phyloP scores from a whole-genome alignment of 2,329 filamentous ascomycete genomes.

The Trichoderma lentiforme region DNA sequence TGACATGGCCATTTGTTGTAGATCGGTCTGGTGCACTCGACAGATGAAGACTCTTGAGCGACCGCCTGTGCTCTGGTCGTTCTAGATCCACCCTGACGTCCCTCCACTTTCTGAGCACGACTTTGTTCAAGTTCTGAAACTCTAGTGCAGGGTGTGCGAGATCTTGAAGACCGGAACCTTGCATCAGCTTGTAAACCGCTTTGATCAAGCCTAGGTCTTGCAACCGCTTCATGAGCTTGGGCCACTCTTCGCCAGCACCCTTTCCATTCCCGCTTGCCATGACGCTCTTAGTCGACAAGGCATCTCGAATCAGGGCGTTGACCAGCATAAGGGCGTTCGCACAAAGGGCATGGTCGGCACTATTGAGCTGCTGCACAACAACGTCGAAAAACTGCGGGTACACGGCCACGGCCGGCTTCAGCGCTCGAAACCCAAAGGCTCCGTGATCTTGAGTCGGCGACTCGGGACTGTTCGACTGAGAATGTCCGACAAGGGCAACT shows the following conservation, averaged over 20 bases:
- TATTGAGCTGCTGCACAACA: slow-evolving; percentile 85
- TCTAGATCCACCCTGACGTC: slow-evolving; percentile 82
- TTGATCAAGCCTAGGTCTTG: slow-evolving; percentile 93
- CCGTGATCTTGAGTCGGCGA: slow-evolving; percentile 45
- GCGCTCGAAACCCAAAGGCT: slow-evolving; percentile 80
- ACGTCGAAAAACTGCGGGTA: slow-evolving; percentile 94
- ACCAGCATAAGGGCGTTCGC: slow-evolving; percentile 93
- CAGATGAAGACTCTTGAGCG: slow-evolving; percentile 80
- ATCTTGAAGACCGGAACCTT: slow-evolving; percentile 87
- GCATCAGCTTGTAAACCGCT: slow-evolving; percentile 89
- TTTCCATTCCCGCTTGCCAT: slow-evolving; percentile 30
- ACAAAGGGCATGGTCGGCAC: slow-evolving; percentile 91
- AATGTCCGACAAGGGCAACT: slow-evolving; percentile 86
- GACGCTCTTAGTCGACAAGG: slow-evolving; percentile 70
- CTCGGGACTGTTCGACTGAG: slow-evolving; percentile 53
- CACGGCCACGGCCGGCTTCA: slow-evolving; percentile 86
- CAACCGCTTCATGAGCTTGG: slow-evolving; percentile 87
- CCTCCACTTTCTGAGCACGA: slow-evolving; percentile 82
- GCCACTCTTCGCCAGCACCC: slow-evolving; percentile 68
- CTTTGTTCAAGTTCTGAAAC: slow-evolving; percentile 88
- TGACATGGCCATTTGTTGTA: slow-evolving; percentile 36
- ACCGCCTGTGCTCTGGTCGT: slow-evolving; percentile 80
- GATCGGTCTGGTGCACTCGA: slow-evolving; percentile 68
- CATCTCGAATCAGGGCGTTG: slow-evolving; percentile 91
- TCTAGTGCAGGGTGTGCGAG: slow-evolving; percentile 85